These are phyloP conservation scores for Pseudonitzschia delicatissima DNA, from an alignment of 108 stramenopile species.

Conservation along the genomic window DNA sequence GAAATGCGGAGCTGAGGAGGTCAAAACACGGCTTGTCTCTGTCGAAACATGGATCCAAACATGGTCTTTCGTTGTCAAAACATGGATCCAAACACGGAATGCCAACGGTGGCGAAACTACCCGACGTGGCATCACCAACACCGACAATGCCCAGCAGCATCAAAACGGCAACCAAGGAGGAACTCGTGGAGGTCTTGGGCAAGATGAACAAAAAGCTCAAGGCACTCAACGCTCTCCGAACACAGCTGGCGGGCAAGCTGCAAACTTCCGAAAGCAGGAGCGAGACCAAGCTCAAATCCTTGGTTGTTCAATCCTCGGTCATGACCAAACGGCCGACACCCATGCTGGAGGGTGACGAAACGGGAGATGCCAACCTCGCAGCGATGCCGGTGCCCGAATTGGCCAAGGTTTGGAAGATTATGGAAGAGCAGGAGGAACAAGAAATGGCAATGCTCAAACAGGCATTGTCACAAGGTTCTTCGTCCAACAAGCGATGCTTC, in stretches of 20 bases:
- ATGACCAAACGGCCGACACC: conserved; percentile 17
- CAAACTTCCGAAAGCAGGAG: conserved; percentile 56
- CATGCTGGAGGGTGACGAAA: background rate
- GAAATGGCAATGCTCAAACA: conserved; percentile 25
- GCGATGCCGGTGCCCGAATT: conserved; percentile 8
- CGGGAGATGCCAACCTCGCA: background rate
- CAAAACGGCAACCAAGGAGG: conserved; percentile 51
- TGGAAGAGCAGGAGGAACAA: conserved; percentile 14
- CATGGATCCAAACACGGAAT: background rate
- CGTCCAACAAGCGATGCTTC: no score
- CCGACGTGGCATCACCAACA: background rate
- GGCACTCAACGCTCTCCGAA: conserved; percentile 45
- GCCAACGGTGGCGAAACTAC: background rate
- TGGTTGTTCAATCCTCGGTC: conserved; percentile 5
- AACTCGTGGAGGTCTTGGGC: conserved; percentile 72
- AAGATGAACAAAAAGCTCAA: conserved; percentile 87
- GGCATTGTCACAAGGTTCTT: conserved; percentile 18
- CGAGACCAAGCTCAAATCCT: conserved; percentile 25
- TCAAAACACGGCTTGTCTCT: background rate
- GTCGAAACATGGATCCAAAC: conserved; percentile 1
- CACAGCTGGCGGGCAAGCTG: conserved; percentile 55
- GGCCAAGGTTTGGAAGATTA: conserved; percentile 15
- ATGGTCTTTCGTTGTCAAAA: background rate
- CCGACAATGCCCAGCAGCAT: background rate
- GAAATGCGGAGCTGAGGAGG: conserved; percentile 1